Conservation (phyloP, 2,329 filamentous ascomycete genomes). For the Neofusicoccum cordaticola region DNA sequence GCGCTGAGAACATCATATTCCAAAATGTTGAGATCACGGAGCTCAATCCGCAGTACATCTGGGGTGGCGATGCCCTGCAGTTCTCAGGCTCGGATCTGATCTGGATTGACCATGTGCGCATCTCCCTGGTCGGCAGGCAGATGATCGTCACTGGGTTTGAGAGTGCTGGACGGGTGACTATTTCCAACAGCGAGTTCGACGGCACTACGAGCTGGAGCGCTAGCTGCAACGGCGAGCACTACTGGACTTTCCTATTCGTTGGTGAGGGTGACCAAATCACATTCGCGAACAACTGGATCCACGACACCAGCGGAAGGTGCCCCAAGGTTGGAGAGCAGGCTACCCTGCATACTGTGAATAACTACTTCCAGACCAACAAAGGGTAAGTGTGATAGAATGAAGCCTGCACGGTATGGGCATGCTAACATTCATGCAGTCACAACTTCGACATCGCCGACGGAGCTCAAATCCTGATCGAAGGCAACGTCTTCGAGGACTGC, state of each 20-base stretch:
- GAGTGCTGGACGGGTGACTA: conserved; percentile 39
- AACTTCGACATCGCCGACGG: conserved; percentile 41
- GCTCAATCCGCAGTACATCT: conserved; percentile 39
- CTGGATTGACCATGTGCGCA: conserved; percentile 32
- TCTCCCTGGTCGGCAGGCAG: conserved; percentile 47
- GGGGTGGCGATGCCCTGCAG: conserved; percentile 40
- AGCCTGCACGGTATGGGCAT: neutral
- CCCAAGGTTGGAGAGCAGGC: conserved; percentile 42
- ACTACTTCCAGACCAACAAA: conserved; percentile 38
- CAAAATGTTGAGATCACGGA: conserved; percentile 38
- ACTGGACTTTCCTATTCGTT: conserved; percentile 33
- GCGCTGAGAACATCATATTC: conserved; percentile 37
- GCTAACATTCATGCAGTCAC: conserved; percentile 32
- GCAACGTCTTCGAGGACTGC: conserved; percentile 46
- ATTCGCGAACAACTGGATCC: conserved; percentile 45
- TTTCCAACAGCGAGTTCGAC: conserved; percentile 49
- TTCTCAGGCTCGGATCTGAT: conserved; percentile 34
- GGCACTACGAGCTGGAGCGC: conserved; percentile 44
- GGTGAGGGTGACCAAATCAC: conserved; percentile 43
- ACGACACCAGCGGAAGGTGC: conserved; percentile 44
- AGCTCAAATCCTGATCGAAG: conserved; percentile 37
- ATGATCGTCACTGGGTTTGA: conserved; percentile 39
- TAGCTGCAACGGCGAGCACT: conserved; percentile 35
- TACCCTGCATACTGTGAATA: conserved; percentile 26
- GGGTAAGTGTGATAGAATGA: conserved; percentile 19